phyloP scores from a whole-genome alignment of 2,329 filamentous ascomycete species.

The Stenocarpella maydis region DNA sequence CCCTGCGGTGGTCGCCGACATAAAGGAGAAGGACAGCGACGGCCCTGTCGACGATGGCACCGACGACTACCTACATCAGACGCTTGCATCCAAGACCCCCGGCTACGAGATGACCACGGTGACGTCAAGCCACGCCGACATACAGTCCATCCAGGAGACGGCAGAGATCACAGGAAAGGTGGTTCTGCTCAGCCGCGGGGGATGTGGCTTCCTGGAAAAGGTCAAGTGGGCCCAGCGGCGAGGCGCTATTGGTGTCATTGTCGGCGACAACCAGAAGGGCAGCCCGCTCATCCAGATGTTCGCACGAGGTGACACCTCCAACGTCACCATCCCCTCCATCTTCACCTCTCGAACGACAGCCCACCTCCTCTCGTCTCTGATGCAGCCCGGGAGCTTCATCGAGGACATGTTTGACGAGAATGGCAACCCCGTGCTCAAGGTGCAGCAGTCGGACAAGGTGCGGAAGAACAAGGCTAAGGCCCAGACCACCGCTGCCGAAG shows the following conservation, averaged over 20 bases:
- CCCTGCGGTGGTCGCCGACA: slow-evolving; percentile 38
- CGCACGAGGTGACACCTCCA: slow-evolving; percentile 94
- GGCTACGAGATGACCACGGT: slow-evolving; percentile 47
- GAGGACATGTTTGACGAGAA: slow-evolving; percentile 69
- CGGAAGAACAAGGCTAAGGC: slow-evolving; percentile 47
- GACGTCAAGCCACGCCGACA: slow-evolving; percentile 77
- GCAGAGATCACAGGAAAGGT: slow-evolving; percentile 95
- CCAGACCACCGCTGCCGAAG: slow-evolving; percentile 41
- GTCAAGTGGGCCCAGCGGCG: slow-evolving; percentile 95
- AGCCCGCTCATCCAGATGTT: slow-evolving; percentile 97
- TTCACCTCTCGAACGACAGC: slow-evolving; percentile 97
- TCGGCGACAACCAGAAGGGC: slow-evolving; percentile 91
- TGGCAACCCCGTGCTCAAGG: slow-evolving; percentile 62
- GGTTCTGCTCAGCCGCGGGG: slow-evolving; percentile 88
- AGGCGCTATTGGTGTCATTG: slow-evolving; percentile 88
- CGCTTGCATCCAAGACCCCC: slow-evolving; percentile 44
- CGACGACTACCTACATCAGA: slow-evolving; percentile 81
- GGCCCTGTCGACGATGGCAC: slow-evolving; percentile 73
- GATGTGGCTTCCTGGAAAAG: slow-evolving; percentile 96
- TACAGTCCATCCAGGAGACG: slow-evolving; percentile 88
- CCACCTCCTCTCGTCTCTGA: slow-evolving; percentile 87
- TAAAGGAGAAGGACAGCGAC: slow-evolving; percentile 42
- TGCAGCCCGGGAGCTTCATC: slow-evolving; percentile 73
- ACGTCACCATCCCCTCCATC: slow-evolving; percentile 90
- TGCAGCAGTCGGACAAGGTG: slow-evolving; percentile 56